Evolutionary conservation across 148 eudicot genomes (phyloP).

Genomic region (Spergularia marina): DNA sequence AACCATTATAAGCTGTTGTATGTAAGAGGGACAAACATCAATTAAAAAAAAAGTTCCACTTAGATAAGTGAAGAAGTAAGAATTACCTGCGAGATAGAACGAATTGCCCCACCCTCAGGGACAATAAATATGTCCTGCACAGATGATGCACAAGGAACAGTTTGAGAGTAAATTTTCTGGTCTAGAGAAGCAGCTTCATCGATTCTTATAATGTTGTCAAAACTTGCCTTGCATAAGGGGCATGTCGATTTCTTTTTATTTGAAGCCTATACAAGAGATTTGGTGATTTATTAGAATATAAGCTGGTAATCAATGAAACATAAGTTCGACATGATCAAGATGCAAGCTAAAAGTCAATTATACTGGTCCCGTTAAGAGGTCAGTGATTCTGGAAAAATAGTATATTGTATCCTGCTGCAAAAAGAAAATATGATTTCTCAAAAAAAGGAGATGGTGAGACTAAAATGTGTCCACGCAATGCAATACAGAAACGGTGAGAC

Average conservation of each 20-base stretch:
- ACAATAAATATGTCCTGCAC: conserved; percentile 51
- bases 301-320: background rate
- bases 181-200: conserved; percentile 57
- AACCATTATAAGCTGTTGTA: too few species aligned
- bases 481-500: background rate
- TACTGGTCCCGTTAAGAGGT: background rate
- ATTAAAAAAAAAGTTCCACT: background rate
- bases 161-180: conserved; percentile 86
- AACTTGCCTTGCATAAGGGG: conserved; percentile 78
- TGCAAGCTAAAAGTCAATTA: background rate
- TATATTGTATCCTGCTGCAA: background rate
- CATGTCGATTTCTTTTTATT: conserved; percentile 60
- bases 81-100: conserved; percentile 38
- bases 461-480: background rate
- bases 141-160: conserved; percentile 54
- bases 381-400: background rate
- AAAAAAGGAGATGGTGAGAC: background rate
- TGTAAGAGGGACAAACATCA: too few species aligned
- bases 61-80: background rate
- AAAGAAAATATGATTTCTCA: background rate
- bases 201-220: conserved; percentile 60
- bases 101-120: conserved; percentile 37
- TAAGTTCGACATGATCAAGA: background rate
- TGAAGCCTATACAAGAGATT: conserved; percentile 40
- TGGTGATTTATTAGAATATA: conserved; percentile 6